Percentiles rank a stretch among this genome's conserved stretches.
phyloP scores from a whole-genome alignment of 2,329 filamentous ascomycete species.

The Penicillium vulpinum region DNA sequence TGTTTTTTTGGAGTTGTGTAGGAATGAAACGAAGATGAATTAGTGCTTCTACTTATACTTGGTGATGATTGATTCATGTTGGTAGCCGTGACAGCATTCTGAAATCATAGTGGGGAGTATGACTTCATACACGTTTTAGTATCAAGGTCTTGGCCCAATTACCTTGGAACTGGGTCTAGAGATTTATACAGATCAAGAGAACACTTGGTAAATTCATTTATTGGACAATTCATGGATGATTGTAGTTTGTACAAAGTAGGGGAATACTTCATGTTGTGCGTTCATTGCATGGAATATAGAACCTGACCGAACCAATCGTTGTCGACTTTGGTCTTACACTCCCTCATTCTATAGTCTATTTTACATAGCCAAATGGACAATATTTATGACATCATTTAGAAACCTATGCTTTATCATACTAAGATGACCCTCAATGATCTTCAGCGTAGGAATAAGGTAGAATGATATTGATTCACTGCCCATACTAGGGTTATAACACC shows the following conservation, averaged over 20 bases:
- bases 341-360: not conserved
- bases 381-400: too few relatives aligned
- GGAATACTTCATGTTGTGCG: too few relatives aligned
- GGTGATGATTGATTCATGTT: not conserved
- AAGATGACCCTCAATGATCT: too few relatives aligned
- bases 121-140: conserved; percentile 27
- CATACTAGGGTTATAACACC: not conserved
- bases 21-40: not conserved
- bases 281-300: not conserved
- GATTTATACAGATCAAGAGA: not conserved
- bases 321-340: not conserved
- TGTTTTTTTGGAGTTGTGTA: not conserved
- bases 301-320: not conserved
- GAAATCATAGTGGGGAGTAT: conserved; percentile 34
- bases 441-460: too few relatives aligned
- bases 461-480: not conserved
- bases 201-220: not conserved
- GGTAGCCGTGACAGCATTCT: conserved; percentile 31
- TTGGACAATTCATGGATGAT: not conserved
- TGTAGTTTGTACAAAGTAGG: too few relatives aligned
- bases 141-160: not conserved
- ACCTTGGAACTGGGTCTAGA: conserved; percentile 1
- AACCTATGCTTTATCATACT: too few relatives aligned
- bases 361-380: not conserved
- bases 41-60: conserved; percentile 1